Evolutionary conservation across 2,329 filamentous ascomycete genomes (phyloP).

Genomic region (Aspergillus luchuensis): DNA sequence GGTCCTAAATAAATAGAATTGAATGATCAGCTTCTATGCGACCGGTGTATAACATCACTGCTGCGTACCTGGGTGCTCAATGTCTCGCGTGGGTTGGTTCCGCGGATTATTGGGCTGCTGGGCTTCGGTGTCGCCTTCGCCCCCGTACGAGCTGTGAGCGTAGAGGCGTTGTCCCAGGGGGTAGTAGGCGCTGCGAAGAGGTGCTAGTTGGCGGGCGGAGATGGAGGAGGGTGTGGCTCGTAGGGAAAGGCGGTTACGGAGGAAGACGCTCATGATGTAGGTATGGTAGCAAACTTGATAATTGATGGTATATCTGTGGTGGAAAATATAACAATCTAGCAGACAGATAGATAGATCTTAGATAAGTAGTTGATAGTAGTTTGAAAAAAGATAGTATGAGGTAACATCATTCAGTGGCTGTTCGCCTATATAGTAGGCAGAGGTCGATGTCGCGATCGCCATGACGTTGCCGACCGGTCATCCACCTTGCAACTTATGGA

Average conservation of each 20-base stretch:
- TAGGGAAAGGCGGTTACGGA: constrained; percentile 2
- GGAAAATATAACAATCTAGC: too few species aligned
- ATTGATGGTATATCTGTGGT: too few species aligned
- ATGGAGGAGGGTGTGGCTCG: constrained; percentile 2
- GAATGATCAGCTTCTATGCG: not conserved
- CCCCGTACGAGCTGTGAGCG: constrained; percentile 25
- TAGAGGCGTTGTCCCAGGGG: constrained; percentile 15
- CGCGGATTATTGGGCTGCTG: constrained; percentile 10
- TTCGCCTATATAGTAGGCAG: not conserved
- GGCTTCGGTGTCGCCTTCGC: constrained; percentile 14
- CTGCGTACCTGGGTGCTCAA: constrained; percentile 28
- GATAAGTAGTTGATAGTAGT: too few species aligned
- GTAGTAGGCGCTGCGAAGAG: not conserved
- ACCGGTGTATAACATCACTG: too few species aligned
- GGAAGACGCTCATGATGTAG: constrained; percentile 7
- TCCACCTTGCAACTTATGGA: not conserved
- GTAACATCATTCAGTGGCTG: too few species aligned
- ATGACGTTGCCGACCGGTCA: constrained; percentile 11
- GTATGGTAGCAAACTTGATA: not conserved
- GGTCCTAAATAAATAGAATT: constrained; percentile 16
- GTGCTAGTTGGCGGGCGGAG: not conserved
- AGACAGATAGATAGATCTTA: too few species aligned
- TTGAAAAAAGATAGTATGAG: not conserved
- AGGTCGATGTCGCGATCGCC: not conserved
- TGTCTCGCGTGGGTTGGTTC: constrained; percentile 21